Evolutionary conservation across 106 monocot species (phyloP), one percentile per base, ranked within the genome.

Genomic region (Acorus gramineus): DNA sequence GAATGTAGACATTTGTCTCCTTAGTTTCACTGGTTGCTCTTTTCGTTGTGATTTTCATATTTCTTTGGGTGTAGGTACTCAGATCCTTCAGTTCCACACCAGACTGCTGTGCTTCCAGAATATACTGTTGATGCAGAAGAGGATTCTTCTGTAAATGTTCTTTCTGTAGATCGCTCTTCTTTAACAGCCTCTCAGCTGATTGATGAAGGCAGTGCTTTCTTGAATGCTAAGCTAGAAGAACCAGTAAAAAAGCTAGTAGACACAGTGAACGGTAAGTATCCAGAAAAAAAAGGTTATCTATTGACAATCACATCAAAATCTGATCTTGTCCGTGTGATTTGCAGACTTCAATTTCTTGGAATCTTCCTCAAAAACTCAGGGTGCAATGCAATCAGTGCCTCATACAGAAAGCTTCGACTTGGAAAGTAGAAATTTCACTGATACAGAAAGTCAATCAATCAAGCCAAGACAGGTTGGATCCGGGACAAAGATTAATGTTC

Each of bases 51-150:
- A 4, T 55, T 69, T 49, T n/a, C 12, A 47, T 47, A 28, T 52
- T 7, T 3, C 51, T 50, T 79, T 53, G 76, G 71, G 4, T 85
- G 57, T 67, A 96, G 95, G 61, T 46, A 85, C 72, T 85, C 95
- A 58, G 95, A 96, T 71, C 80, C 82, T 63, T 70, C 56, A 47
- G 69, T 74, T 67, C 60, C 74, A 10, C 67, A 63, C 47, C 70
- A 69, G 50, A 43, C 57, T 12, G 56, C 63, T 53, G 11, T 65
- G 6, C 46, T 50, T 52, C 66, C 62, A 50, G 64, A 44, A 60
- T 70, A 83, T 8, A 46, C 4, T 2, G 53, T 60, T 69, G 7
- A 11, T 74, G 67, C 52, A 8, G 7, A 68, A 64, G 67, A 70
- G 8, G 50, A 48, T 14, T 7, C 8, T 60, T 68, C 55, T 53